Evolutionary conservation across 805 yeast species (phyloP).

Genomic region (Cephaloascus albidus): DNA sequence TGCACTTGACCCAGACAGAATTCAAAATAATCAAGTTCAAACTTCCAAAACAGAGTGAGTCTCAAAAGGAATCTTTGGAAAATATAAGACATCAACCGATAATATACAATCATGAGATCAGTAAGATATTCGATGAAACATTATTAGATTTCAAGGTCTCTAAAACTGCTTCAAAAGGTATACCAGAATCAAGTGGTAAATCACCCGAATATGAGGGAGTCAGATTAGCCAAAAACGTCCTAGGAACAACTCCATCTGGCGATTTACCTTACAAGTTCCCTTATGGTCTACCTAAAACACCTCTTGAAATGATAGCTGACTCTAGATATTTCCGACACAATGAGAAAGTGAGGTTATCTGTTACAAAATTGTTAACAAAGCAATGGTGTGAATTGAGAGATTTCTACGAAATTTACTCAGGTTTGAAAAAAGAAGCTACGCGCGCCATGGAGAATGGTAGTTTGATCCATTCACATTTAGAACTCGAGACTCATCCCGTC

Average conservation of each 20-base stretch:
- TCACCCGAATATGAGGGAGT: too few species aligned
- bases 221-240: too few species aligned
- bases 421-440: slow-evolving; percentile 22
- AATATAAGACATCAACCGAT: too few species aligned
- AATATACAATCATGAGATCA: too few species aligned
- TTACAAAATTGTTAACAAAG: slow-evolving; percentile 48
- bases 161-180: too few species aligned
- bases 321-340: neutral
- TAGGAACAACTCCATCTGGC: neutral
- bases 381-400: slow-evolving; percentile 63
- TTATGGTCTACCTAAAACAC: neutral
- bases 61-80: too few species aligned
- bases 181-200: too few species aligned
- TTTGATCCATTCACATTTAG: slow-evolving; percentile 36
- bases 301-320: neutral
- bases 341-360: slow-evolving; percentile 31
- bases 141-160: too few species aligned
- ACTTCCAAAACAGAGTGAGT: too few species aligned
- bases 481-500: slow-evolving; percentile 33
- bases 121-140: too few species aligned
- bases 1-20: too few species aligned
- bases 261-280: neutral
- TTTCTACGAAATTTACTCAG: slow-evolving; percentile 42
- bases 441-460: slow-evolving; percentile 37
- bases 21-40: too few species aligned